phyloP scores from a whole-genome alignment of 331 rosid genomes.

The Acacia pycnantha region DNA sequence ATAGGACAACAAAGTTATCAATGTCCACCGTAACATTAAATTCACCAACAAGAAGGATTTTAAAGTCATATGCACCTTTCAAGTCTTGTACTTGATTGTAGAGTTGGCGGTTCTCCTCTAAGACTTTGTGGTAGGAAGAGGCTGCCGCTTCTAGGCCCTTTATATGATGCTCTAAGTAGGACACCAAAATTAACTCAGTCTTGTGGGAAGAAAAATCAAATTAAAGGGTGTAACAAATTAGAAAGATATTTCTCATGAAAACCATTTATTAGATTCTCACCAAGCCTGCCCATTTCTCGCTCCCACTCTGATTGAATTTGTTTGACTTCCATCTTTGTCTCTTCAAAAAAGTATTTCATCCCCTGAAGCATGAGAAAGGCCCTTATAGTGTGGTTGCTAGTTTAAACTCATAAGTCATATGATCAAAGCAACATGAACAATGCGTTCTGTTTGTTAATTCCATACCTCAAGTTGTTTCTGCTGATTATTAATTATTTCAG shows the following conservation, averaged over 20 bases:
- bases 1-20: constrained; percentile 26
- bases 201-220: constrained; percentile 6
- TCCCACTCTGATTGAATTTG: constrained; percentile 78
- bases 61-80: constrained; percentile 60
- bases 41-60: not conserved
- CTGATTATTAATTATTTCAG: constrained; percentile 53
- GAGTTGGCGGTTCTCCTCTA: constrained; percentile 86
- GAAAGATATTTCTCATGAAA: constrained; percentile 23
- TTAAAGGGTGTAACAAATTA: not conserved
- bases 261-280: constrained; percentile 42
- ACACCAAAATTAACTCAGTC: constrained; percentile 31
- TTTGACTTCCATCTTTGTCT: constrained; percentile 65
- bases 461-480: constrained; percentile 81
- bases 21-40: constrained; percentile 5
- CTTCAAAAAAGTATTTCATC: constrained; percentile 64
- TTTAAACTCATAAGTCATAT: not conserved
- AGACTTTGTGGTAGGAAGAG: constrained; percentile 82
- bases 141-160: constrained; percentile 81
- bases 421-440: constrained; percentile 1
- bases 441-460: not conserved
- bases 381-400: not conserved
- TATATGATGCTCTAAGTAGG: constrained; percentile 63
- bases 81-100: constrained; percentile 99
- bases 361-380: constrained; percentile 46
- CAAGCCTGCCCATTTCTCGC: constrained; percentile 71